Percentiles rank a stretch among this genome's conserved stretches.
Conservation (phyloP, 345 rosid species). For the Eucalyptus lansdowneana region DNA sequence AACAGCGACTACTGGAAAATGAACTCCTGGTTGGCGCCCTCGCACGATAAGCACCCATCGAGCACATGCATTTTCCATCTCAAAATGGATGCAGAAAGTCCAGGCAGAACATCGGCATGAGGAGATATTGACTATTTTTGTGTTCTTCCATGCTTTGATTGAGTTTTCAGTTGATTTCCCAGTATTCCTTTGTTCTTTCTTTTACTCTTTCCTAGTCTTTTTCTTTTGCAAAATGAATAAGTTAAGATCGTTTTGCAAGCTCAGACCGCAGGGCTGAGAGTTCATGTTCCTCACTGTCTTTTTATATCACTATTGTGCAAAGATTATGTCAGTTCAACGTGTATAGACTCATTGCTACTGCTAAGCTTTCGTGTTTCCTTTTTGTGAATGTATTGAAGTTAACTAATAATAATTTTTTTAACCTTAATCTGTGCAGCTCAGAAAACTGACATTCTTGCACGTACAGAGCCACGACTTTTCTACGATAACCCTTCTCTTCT, state of each 20-base stretch:
- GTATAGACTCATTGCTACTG: background rate
- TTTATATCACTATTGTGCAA: background rate
- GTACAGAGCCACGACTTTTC: background rate
- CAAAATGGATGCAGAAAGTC: conserved; percentile 14
- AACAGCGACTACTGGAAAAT: conserved; percentile 30
- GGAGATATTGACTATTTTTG: background rate
- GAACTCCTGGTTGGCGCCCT: conserved; percentile 16
- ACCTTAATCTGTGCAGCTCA: background rate
- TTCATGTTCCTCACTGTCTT: background rate
- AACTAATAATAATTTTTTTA: background rate
- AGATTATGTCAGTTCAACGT: background rate
- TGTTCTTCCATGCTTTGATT: background rate
- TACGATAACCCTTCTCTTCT: background rate
- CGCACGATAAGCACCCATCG: conserved; percentile 11
- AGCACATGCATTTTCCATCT: conserved; percentile 23
- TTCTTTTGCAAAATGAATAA: background rate
- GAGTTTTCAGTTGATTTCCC: background rate
- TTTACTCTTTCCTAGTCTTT: background rate
- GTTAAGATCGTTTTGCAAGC: background rate
- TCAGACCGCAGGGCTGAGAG: background rate
- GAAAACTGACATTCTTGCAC: background rate
- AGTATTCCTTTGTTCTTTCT: background rate
- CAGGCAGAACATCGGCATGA: conserved; percentile 1
- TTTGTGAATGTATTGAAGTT: background rate
- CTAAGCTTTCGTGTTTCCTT: background rate